Base-by-base conservation (phyloP, 768 basidiomycete genomes). In the Cystobasidium ongulense region DNA sequence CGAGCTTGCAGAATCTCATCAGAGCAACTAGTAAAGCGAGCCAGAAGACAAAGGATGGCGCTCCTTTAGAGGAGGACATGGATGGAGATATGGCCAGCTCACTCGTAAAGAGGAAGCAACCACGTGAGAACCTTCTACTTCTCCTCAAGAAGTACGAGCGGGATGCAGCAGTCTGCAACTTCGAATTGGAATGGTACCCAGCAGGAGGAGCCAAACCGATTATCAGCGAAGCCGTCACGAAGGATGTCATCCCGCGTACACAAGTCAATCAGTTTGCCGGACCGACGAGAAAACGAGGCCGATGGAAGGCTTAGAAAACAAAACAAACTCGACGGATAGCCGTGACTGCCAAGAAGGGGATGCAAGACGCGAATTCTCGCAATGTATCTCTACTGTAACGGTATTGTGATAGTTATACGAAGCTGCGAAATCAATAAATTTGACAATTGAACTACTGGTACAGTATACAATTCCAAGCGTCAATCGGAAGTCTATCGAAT, bases 1-100 rank as follows among this genome's bases (percentile, higher is more conserved):
- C 74, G 17, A 74, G 65, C 59, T 41, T 75, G 35, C 74, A 67
- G 33, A 62, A 62, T 36, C 70, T 75, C 4, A 73, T 75, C 36
- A 10, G 67, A 35, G 63, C 53, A 13, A 70, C 66, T 13, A 75
- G 52, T 41, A 71, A 71, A 29, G 68, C 68, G 21, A 27, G 52
- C 50, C 29, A 52, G 29, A n/a, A 29, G 21, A 35, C 27, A 1
- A 35, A 36, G 39, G 52, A 38, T 46, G 43, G 31, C 63, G 4
- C 25, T 11, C 43, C 27, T 2, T 23, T 41, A 5, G 65, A 46
- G 17, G 43, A 67, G 18, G 65, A 35, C 11, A 4, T n/a, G 46
- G 50, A 29, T 52, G 39, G 18, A 39, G 65, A 36, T 29, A 29
- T 15, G 23, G 33, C 10, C 3, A 23, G 23, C 1, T 7, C 33